Base-by-base conservation (phyloP, 2,329 filamentous ascomycete genomes). In the Calonectria naviculata region DNA sequence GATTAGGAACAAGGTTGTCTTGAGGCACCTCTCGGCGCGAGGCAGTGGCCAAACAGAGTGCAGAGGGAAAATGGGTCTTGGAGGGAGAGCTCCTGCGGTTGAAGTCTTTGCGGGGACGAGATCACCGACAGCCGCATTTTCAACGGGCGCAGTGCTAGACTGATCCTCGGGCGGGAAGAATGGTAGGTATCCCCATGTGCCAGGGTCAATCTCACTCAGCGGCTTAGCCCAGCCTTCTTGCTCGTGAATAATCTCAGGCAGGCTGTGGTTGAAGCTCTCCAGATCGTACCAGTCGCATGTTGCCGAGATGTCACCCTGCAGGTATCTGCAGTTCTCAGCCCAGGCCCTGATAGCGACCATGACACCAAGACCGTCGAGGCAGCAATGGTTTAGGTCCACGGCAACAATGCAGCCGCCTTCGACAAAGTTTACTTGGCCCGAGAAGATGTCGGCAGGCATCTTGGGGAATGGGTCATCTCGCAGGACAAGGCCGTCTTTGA, bases 1-100 rank as follows among this genome's bases (percentile, higher is more conserved):
- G n/a, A 84, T 80, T 2, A 79, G 68, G 62, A 84, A 82, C 5
- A 81, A 52, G 0, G 78, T 81, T 1, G 81, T 78, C 65, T 44
- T 68, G 15, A 81, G 64, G 5, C 69, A 73, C 36, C 76, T 69
- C 66, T 80, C 80, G 4, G 75, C 77, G 10, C 73, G 75, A 60
- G 80, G 49, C 0, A 69, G 71, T 10, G 82, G 80, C 80, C 81
- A 83, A 17, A 77, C 70, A 10, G 70, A 62, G 28, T 79, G 75
- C 10, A 76, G 70, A 10, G 80, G 78, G 47, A 77, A 81, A 9
- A 71, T 62, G 19, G 79, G 78, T 13, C 71, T 69, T 7, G 73
- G 71, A 26, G 72, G 75, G 10, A 81, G 73, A 65, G 60, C 44
- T 13, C 56, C 21, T 46, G 21, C 36, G 13, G 24, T 41, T 9